A percentile compares a stretch with the other conserved stretches of the same genome.
Evolutionary conservation across 306 rosid species (phyloP).

Genomic region (Glycine soja): DNA sequence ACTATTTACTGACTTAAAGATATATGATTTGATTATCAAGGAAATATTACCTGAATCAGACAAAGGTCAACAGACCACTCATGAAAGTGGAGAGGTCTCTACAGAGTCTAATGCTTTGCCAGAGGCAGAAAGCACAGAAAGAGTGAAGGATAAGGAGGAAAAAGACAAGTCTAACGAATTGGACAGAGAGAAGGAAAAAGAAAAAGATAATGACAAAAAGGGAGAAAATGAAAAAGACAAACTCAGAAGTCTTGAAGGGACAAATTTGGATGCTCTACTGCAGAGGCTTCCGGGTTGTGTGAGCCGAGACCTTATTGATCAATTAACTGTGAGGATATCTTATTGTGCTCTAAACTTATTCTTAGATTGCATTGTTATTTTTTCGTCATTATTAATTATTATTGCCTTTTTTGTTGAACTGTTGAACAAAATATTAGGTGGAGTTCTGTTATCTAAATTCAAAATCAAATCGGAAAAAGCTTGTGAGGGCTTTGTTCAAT

Average conservation of each 20-base stretch:
- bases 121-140: slow-evolving; percentile 72
- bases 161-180: slow-evolving; percentile 79
- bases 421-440: slow-evolving; percentile 59
- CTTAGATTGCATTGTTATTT: slow-evolving; percentile 31
- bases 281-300: slow-evolving; percentile 99
- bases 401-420: slow-evolving; percentile 17
- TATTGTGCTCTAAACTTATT: slow-evolving; percentile 34
- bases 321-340: slow-evolving; percentile 76
- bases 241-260: slow-evolving; percentile 86
- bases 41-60: slow-evolving; percentile 79
- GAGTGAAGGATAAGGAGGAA: slow-evolving; percentile 82
- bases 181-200: slow-evolving; percentile 81
- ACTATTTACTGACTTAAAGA: slow-evolving; percentile 45
- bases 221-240: slow-evolving; percentile 93
- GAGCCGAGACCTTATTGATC: slow-evolving; percentile 99
- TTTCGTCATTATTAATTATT: slow-evolving; percentile 37
- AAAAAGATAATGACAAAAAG: slow-evolving; percentile 70
- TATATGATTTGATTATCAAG: slow-evolving; percentile 49
- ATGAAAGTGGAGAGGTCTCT: slow-evolving; percentile 66
- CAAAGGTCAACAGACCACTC: slow-evolving; percentile 63
- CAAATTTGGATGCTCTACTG: slow-evolving; percentile 91
- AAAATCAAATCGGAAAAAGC: slow-evolving; percentile 90
- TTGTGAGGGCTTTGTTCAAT: slow-evolving; percentile 90
- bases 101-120: slow-evolving; percentile 62
- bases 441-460: slow-evolving; percentile 98